Base-by-base conservation (phyloP, 2,329 filamentous ascomycete genomes). In the Chaetomiaceae sp. region DNA sequence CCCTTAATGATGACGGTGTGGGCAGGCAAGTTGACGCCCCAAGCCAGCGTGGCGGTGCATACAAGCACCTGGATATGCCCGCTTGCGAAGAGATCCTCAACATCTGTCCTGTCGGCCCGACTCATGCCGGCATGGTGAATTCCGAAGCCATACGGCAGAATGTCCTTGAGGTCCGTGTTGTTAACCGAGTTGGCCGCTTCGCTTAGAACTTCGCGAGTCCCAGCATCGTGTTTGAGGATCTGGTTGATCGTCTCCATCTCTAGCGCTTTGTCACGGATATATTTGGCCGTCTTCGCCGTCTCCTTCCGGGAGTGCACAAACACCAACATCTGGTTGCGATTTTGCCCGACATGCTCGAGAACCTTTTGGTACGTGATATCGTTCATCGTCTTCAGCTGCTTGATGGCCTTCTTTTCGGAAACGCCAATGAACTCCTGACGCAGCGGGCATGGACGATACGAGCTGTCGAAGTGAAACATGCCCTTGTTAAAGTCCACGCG, bases 1-100 rank as follows among this genome's bases (percentile, higher is more conserved):
- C 93, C 93, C 69, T 98, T 98, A 73, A 98, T 98, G 62, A 98
- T 91, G 60, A 98, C 93, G 1, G 93, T 97, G 62, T 98, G 93
- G 2, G 93, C 93, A 4, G 93, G 93, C 62, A 98, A 71, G 67
- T 98, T 98, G 62, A 98, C 93, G 80, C 93, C 93, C 93, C 93
- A 98, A 19, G 93, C 93, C 43, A 98, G 74, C n/a, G 93, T 98
- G 32, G 94, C 91, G 32, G 93, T 98, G 68, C 89, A 97, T 29
- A 97, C 91, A 41, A 98, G 81, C 2, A 98, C 93, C 64, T 96
- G 90, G 30, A 98, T 88, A 26, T 86, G 83, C 51, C 91, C 91
- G 62, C 90, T 86, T 36, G 86, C 81, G 60, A 98, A 98, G 18
- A 98, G 78, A 62, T 95, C 91, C 62, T 97, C 91, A 11, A 98